A percentile compares a stretch with the other conserved stretches of the same genome.
These are phyloP conservation scores for Diaporthe sp. DNA, from an alignment of 2,329 filamentous ascomycete genomes.

Conservation along the genomic window DNA sequence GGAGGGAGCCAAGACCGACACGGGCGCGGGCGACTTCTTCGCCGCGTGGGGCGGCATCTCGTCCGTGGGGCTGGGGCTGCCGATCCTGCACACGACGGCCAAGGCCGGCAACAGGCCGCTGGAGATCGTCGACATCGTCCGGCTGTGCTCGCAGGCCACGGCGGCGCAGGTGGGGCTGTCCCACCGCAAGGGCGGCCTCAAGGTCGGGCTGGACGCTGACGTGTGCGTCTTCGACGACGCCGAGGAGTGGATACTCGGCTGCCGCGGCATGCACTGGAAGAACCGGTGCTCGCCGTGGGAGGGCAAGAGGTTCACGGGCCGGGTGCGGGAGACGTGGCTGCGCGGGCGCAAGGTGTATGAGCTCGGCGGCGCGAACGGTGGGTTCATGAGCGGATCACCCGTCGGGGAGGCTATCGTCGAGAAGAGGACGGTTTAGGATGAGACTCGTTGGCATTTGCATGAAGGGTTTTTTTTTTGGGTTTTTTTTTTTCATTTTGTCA, in stretches of 20 bases:
- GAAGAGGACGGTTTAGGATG: conserved; percentile 57
- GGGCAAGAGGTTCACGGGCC: conserved; percentile 79
- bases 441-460: not conserved
- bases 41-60: conserved; percentile 96
- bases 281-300: conserved; percentile 95
- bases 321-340: conserved; percentile 88
- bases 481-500: not conserved
- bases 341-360: conserved; percentile 80
- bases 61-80: conserved; percentile 90
- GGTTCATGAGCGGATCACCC: conserved; percentile 61
- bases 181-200: conserved; percentile 83
- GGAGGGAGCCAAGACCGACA: conserved; percentile 46
- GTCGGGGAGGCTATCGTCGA: conserved; percentile 68
- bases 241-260: conserved; percentile 78
- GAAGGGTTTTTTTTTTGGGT: not conserved
- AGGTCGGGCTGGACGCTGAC: conserved; percentile 87
- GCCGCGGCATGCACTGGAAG: conserved; percentile 90
- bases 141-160: conserved; percentile 87
- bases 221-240: conserved; percentile 91
- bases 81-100: conserved; percentile 87
- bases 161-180: conserved; percentile 88
- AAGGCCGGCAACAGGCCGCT: conserved; percentile 59
- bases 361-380: conserved; percentile 63
- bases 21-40: conserved; percentile 84
- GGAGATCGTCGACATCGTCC: conserved; percentile 81